Evolutionary conservation across 2,329 filamentous ascomycete species (phyloP).

Genomic region (Penicillium sumatraense): DNA sequence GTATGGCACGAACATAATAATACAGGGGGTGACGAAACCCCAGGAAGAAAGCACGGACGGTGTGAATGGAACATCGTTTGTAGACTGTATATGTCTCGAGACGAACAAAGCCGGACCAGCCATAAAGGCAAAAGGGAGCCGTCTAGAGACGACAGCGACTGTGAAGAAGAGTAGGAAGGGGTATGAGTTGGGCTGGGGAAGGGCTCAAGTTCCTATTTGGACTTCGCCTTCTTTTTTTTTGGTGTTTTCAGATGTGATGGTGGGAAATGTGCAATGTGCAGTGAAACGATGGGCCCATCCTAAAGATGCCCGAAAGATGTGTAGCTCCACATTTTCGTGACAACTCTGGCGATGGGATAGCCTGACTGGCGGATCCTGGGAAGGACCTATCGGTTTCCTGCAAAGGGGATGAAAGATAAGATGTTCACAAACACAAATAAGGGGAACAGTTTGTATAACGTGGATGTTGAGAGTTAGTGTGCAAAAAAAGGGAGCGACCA

Average conservation of each 20-base stretch:
- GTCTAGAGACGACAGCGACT: background rate
- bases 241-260: background rate
- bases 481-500: constrained; percentile 14
- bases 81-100: constrained; percentile 17
- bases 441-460: background rate
- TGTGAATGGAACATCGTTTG: constrained; percentile 22
- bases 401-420: constrained; percentile 2
- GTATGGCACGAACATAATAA: constrained; percentile 2
- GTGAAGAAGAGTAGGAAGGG: constrained; percentile 8
- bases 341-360: background rate
- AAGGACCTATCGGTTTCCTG: background rate
- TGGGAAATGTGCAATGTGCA: background rate
- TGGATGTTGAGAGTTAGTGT: constrained; percentile 8
- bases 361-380: background rate
- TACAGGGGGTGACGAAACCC: constrained; percentile 3
- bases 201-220: constrained; percentile 1
- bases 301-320: background rate
- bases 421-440: constrained; percentile 8
- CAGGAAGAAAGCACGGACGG: background rate
- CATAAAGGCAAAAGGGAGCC: constrained; percentile 5
- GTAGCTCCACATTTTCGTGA: background rate
- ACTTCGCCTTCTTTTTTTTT: constrained; percentile 6
- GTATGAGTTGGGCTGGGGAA: background rate
- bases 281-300: background rate
- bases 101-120: constrained; percentile 18